Base-by-base conservation (phyloP, 345 rosid genomes). In the Xanthoceras sorbifolium region DNA sequence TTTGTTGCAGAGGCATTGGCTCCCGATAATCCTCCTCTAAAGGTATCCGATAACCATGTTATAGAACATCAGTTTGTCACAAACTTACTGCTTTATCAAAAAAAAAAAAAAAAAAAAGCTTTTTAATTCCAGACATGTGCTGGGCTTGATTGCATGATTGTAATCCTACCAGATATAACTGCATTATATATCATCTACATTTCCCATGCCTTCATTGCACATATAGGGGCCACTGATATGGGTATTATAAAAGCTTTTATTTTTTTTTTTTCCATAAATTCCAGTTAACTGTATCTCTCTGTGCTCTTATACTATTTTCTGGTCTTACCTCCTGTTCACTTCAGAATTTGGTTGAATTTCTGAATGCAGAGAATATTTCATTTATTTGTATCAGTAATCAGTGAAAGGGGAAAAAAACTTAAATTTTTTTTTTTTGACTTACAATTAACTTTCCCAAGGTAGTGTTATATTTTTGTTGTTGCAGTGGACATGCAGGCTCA, bases 1-100 rank as follows among this genome's bases (percentile, higher is more conserved):
- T 96, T 96, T 74, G 97, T 96, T 20, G 98, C 99, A 0, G 98
- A 96, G 86, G 99, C 99, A 61, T 83, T 96, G 82, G 98, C 98
- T 60, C 98, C 98, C 31, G 98, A 96, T 82, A 92, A 93, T 85
- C 99, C 99, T 86, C 97, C 97, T 9, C 88, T 96, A 32, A 91
- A 92, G 96, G 98, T 93, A 84, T 79, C 50, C 38, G 44, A 52
- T 38, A 66, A 36, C 71, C 20, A 54, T 79, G 17, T 75, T 34
- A 28, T 42, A 6, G 17, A 9, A 61, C 18, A 18, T 62, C 14
- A 31, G 40, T 72, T 72, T 59, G 64, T 3, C 0, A 38, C 23
- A 23, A n/a, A 10, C 54, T 74, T 48, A 26, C 11, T 44, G 6
- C 38, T 55, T 57, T 1, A 26, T 77, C 5, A 5, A 28, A n/a